Evolutionary conservation across 768 basidiomycete species (phyloP).

Genomic region (Russula griseocarnosa): DNA sequence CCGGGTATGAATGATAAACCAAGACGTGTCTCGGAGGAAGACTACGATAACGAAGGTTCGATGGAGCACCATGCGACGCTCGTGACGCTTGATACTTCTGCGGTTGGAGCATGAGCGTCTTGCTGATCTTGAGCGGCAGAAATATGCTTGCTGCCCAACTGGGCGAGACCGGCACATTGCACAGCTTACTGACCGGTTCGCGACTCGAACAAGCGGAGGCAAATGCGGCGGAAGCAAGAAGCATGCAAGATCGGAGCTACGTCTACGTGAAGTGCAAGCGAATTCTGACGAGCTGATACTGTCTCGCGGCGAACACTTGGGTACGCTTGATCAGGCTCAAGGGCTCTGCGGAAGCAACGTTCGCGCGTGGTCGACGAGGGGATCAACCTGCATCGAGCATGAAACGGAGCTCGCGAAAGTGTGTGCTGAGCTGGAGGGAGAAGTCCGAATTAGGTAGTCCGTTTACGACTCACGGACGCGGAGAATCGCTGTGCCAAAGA

Average conservation of each 20-base stretch:
- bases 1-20: conserved; percentile 27
- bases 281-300: no score
- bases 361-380: conserved; percentile 32
- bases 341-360: conserved; percentile 25
- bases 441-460: no score
- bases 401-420: no score
- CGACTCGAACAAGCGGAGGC: conserved; percentile 49
- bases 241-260: no score
- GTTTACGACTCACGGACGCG: no score
- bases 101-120: conserved; percentile 68
- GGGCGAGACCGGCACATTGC: conserved; percentile 64
- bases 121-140: conserved; percentile 36
- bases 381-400: no score
- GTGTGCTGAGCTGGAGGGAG: no score
- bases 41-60: conserved; percentile 48
- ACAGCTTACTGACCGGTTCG: conserved; percentile 64
- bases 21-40: conserved; percentile 45
- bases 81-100: conserved; percentile 54
- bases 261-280: no score
- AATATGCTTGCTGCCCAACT: conserved; percentile 44
- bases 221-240: no score
- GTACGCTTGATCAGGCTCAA: no score
- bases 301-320: neutral
- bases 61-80: conserved; percentile 70
- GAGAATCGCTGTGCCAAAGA: no score